Percentiles rank a stretch among this genome's conserved stretches.
Conservation (phyloP, 768 basidiomycete species). For the Pleurotus djamor region DNA sequence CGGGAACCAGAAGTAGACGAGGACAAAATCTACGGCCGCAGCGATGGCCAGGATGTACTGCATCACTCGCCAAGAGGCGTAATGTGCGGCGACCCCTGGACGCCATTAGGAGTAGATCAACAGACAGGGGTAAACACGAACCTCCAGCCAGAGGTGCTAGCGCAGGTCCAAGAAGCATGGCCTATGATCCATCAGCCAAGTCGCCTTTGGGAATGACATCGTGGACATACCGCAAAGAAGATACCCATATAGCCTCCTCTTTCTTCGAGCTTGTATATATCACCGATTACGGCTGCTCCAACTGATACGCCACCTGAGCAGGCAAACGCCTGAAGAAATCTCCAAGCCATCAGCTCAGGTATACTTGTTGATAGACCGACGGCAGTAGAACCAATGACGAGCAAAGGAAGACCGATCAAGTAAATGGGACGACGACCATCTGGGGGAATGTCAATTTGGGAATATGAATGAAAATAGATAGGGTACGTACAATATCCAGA, state of each 20-base stretch:
- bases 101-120: not conserved
- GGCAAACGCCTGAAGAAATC: slow-evolving; percentile 67
- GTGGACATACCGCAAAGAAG: slow-evolving; percentile 46
- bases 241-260: slow-evolving; percentile 58
- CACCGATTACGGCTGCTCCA: slow-evolving; percentile 60
- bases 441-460: slow-evolving; percentile 17
- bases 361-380: slow-evolving; percentile 46
- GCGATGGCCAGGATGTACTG: slow-evolving; percentile 43
- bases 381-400: slow-evolving; percentile 57
- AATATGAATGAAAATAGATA: not conserved
- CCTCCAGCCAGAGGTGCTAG: slow-evolving; percentile 62
- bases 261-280: slow-evolving; percentile 66
- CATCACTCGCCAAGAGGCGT: slow-evolving; percentile 65
- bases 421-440: slow-evolving; percentile 69
- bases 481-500: slow-evolving; percentile 43
- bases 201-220: too few relatives aligned
- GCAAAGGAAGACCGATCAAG: slow-evolving; percentile 55
- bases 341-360: slow-evolving; percentile 51
- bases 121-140: too few relatives aligned
- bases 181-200: slow-evolving; percentile 26
- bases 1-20: slow-evolving; percentile 48
- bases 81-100: slow-evolving; percentile 48
- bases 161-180: slow-evolving; percentile 55
- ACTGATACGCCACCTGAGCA: slow-evolving; percentile 53
- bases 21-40: slow-evolving; percentile 34